phyloP scores from a whole-genome alignment of 2,329 filamentous ascomycete genomes.

The Clathrospora elynae region DNA sequence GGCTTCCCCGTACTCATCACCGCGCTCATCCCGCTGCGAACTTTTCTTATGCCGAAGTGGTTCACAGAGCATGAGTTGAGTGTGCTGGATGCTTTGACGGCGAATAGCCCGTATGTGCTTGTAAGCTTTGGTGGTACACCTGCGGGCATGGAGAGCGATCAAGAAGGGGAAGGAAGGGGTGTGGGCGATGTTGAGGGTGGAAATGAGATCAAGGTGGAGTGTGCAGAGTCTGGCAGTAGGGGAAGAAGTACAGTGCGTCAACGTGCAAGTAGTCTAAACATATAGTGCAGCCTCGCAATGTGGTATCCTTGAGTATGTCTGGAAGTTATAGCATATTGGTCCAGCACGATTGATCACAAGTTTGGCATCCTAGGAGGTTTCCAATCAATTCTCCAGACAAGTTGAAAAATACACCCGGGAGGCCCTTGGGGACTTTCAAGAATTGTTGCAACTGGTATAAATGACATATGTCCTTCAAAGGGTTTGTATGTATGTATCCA shows the following conservation, averaged over 20 bases:
- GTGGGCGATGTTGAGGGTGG: slow-evolving; percentile 16
- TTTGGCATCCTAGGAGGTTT: too few relatives aligned
- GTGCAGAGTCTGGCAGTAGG: slow-evolving; percentile 9
- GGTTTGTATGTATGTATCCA: too few relatives aligned
- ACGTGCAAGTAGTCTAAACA: slow-evolving; percentile 27
- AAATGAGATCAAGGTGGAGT: not conserved
- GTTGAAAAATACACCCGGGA: too few relatives aligned
- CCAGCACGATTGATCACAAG: too few relatives aligned
- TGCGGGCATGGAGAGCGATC: slow-evolving; percentile 21
- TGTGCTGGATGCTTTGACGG: slow-evolving; percentile 59
- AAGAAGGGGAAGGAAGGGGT: slow-evolving; percentile 13
- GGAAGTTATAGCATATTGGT: slow-evolving; percentile 8
- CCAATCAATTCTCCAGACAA: too few relatives aligned
- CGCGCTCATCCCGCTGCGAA: slow-evolving; percentile 60
- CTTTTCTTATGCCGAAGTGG: slow-evolving; percentile 55
- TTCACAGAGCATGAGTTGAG: slow-evolving; percentile 56
- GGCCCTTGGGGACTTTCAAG: too few relatives aligned
- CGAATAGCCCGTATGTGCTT: slow-evolving; percentile 58
- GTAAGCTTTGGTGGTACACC: slow-evolving; percentile 58
- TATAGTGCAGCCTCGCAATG: not conserved
- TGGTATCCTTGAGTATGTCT: not conserved
- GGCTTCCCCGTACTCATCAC: slow-evolving; percentile 63
- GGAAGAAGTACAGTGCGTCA: slow-evolving; percentile 27
- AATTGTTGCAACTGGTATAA: too few relatives aligned
- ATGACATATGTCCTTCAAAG: too few relatives aligned